A percentile compares a stretch with the other conserved stretches of the same genome.
phyloP scores from a whole-genome alignment of 192 early-diverging fungal genomes.

The Mortierella antarctica region DNA sequence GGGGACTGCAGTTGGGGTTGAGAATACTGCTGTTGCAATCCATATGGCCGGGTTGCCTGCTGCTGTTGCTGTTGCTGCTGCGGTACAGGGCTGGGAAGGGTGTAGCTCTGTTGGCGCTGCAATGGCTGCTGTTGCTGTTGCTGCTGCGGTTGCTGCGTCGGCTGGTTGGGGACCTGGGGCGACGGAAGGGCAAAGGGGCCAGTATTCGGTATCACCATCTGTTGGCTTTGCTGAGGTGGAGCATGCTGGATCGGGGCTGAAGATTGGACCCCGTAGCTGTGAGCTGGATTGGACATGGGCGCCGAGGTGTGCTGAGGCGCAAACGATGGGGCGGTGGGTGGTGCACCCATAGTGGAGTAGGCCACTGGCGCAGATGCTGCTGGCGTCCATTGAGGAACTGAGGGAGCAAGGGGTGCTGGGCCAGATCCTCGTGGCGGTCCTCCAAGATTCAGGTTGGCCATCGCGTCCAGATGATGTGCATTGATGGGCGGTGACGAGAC shows the following conservation, averaged over 20 bases:
- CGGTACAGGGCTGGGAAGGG: constrained; percentile 12
- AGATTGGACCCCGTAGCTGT: constrained; percentile 13
- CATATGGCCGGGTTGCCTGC: constrained; percentile 17
- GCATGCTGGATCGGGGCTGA: constrained; percentile 19
- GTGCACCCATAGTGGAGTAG: constrained; percentile 21
- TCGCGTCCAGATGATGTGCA: constrained; percentile 19
- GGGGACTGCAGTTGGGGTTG: constrained; percentile 19
- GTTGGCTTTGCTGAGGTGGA: constrained; percentile 16
- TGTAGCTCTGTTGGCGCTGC: constrained; percentile 27
- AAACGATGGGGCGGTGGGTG: constrained; percentile 31
- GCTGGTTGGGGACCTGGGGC: constrained; percentile 12
- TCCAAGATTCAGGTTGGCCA: constrained; percentile 19
- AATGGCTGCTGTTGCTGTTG: constrained; percentile 10
- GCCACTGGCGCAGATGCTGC: constrained; percentile 6
- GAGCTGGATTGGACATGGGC: constrained; percentile 5
- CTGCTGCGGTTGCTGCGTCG: constrained; percentile 8
- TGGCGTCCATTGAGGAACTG: constrained; percentile 18
- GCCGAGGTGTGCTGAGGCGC: constrained; percentile 22
- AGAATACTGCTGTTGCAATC: constrained; percentile 20
- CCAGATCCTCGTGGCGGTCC: constrained; percentile 2
- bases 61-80: constrained; percentile 24
- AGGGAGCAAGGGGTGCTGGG: constrained; percentile 7
- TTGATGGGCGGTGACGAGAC: constrained; percentile 18
- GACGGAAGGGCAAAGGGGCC: constrained; percentile 35
- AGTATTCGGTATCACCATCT: constrained; percentile 44